phyloP scores from a whole-genome alignment of 257 asterid genomes.

The Buddleja alternifolia region DNA sequence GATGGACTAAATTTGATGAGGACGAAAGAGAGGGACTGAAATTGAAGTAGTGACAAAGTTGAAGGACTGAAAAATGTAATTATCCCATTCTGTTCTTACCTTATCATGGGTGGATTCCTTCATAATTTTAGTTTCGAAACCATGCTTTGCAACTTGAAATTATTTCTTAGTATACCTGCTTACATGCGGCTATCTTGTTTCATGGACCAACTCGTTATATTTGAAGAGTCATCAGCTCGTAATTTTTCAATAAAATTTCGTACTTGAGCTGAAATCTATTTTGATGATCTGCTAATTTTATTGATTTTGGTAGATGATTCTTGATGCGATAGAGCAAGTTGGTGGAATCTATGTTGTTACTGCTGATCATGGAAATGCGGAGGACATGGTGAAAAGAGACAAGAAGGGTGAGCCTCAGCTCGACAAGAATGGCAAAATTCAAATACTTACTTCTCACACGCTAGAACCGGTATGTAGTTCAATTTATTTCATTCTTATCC shows the following conservation, averaged over 20 bases:
- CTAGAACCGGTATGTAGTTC: conserved; percentile 84
- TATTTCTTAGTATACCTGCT: no score
- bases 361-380: conserved; percentile 99
- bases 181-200: no score
- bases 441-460: conserved; percentile 92
- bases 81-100: no score
- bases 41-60: no score
- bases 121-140: no score
- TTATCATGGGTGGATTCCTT: no score
- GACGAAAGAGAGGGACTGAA: no score
- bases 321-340: conserved; percentile 89
- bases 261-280: neutral
- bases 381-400: conserved; percentile 98
- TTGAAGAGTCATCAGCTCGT: no score
- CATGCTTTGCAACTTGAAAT: no score
- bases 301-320: conserved; percentile 60
- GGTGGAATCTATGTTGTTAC: conserved; percentile 95
- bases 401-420: conserved; percentile 93
- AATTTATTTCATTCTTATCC: neutral
- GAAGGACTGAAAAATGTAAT: no score
- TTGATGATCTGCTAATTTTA: neutral
- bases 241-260: conserved; percentile 5
- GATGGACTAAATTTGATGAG: no score
- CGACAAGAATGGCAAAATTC: conserved; percentile 86
- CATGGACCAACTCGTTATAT: no score